These are phyloP conservation scores for Apiotrichum sp. DNA, from an alignment of 1,284 basidiomycete species.

Conservation along the genomic window DNA sequence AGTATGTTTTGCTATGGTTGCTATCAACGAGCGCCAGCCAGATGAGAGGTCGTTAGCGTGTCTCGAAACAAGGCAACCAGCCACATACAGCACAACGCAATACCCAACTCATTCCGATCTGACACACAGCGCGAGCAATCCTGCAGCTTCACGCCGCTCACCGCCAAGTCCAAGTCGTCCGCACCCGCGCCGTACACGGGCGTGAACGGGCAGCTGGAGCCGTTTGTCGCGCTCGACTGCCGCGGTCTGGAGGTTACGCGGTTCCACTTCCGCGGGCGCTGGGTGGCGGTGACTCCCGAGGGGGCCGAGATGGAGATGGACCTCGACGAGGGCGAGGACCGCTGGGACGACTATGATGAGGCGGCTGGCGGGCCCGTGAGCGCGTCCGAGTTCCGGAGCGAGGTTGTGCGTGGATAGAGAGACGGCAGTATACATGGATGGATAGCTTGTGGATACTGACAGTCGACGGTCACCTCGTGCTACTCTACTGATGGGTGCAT, in stretches of 20 bases:
- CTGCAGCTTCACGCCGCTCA: conserved; percentile 37
- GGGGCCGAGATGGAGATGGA: conserved; percentile 40
- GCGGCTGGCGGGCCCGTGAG: conserved; percentile 33
- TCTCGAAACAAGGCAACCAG: no score
- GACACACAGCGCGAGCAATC: conserved; percentile 43
- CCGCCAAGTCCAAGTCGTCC: conserved; percentile 30
- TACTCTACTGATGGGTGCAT: no score
- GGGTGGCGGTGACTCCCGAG: conserved; percentile 28
- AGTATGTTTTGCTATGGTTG: no score
- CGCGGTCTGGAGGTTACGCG: conserved; percentile 44
- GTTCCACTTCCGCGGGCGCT: conserved; percentile 39
- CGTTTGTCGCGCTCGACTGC: conserved; percentile 44
- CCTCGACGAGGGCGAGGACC: conserved; percentile 41
- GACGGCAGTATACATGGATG: no score
- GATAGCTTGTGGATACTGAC: no score
- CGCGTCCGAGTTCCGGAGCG: conserved; percentile 36
- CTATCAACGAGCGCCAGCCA: no score
- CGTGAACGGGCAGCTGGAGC: conserved; percentile 20
- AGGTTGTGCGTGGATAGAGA: conserved; percentile 30
- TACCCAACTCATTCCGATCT: no score
- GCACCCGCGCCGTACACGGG: conserved; percentile 32
- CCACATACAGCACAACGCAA: no score
- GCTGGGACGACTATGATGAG: conserved; percentile 49
- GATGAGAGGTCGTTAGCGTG: no score
- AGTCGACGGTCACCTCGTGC: no score